Conservation (phyloP, 1,139 yeast species). For the Pichia sp. region DNA sequence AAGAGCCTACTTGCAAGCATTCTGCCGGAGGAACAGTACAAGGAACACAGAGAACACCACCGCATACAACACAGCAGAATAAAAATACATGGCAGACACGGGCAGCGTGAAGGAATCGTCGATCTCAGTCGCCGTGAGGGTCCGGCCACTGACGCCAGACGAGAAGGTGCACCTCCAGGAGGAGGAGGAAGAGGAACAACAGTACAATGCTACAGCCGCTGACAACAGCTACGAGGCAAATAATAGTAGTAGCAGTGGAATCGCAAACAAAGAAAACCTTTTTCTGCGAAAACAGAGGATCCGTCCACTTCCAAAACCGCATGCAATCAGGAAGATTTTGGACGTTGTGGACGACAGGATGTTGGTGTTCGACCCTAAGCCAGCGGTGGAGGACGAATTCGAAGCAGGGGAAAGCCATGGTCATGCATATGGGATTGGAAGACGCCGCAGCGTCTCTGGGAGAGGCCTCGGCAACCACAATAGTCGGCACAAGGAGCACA, state of each 20-base stretch:
- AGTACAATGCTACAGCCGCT: not conserved
- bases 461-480: constrained; percentile 22
- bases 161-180: constrained; percentile 43
- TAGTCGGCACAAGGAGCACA: constrained; percentile 63
- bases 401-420: constrained; percentile 34
- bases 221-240: not conserved
- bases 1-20: no score
- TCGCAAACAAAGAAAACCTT: constrained; percentile 4
- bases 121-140: constrained; percentile 74
- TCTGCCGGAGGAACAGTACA: no score
- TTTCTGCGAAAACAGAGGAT: no score
- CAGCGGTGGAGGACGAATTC: constrained; percentile 59
- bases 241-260: constrained; percentile 6
- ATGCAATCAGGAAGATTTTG: constrained; percentile 56
- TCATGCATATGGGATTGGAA: constrained; percentile 18
- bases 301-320: not conserved
- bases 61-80: no score
- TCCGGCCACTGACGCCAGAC: constrained; percentile 69
- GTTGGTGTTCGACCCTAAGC: constrained; percentile 88
- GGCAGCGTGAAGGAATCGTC: constrained; percentile 53
- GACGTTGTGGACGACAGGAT: constrained; percentile 84
- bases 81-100: constrained; percentile 1
- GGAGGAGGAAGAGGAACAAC: constrained; percentile 1
- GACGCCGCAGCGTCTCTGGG: constrained; percentile 17
- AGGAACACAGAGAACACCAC: no score